Evolutionary conservation across 768 basidiomycete species (phyloP), one percentile per base, ranked within the genome.

Genomic region (Tricholoma bakamatsutake): DNA sequence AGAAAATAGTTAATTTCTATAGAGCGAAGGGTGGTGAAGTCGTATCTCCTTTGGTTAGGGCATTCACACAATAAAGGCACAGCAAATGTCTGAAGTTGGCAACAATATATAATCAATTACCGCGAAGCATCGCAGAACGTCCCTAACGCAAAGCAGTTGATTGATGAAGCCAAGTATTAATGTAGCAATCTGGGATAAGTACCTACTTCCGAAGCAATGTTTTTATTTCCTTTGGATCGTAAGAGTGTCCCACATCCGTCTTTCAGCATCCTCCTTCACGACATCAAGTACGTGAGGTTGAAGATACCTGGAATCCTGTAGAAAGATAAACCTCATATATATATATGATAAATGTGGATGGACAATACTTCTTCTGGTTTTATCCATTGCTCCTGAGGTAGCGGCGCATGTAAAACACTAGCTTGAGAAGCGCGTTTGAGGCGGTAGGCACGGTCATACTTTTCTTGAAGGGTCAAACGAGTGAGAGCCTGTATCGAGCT

Each of bases 401-500:
- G 80, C 27, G 83, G 78, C 50, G 81, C 78, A 72, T 98, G 95
- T 46, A 90, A 71, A 55, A 93, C 79, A 55, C 86, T 87, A 54
- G 82, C 78, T 53, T 96, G 93, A 33, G 83, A 82, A 24, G 90
- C 88, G n/a, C 84, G 74, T 69, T 93, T 91, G 70, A 95, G 75
- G 59, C 97, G 90, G 82, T 76, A 97, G 55, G 84, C 83, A 58
- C 97, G 91, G 80, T 97, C 95, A 72, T 94, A 98, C 33, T 76
- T 67, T 74, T 98, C 85, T 48, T 81, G 79, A 31, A 82, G 78
- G 46, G 90, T 84, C 66, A 99, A 76, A 65, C 96, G 93, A 43
- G 66, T 69, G 60, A 99, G 71, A 34, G 96, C 96, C 95, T 98
- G 64, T 35, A 40, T 43, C 56, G 28, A 37, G 39, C 17, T 61